Percentiles rank a stretch among this genome's conserved stretches.
Conservation (phyloP, 495 filamentous ascomycete genomes). For the Stereocaulon alpinum region DNA sequence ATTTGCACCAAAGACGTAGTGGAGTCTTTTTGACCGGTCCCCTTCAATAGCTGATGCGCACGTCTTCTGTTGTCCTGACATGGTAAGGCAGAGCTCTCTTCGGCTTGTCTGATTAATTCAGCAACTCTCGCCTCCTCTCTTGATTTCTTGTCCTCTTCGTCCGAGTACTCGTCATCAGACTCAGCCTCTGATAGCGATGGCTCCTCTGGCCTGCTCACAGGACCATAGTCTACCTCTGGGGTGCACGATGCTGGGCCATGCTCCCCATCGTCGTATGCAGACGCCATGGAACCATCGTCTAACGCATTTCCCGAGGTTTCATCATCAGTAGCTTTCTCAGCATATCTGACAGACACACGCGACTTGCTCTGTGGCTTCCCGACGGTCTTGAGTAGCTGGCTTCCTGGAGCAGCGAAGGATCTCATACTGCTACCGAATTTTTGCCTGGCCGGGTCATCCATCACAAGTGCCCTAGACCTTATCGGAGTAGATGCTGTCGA, state of each 20-base stretch:
- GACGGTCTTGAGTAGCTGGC: conserved; percentile 26
- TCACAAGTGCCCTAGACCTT: background rate
- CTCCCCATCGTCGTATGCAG: conserved; percentile 23
- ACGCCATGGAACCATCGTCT: conserved; percentile 14
- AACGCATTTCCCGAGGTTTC: conserved; percentile 21
- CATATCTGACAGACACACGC: conserved; percentile 12
- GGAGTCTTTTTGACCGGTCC: conserved; percentile 49
- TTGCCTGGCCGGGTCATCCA: background rate
- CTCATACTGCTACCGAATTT: conserved; percentile 58
- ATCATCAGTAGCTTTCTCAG: conserved; percentile 5
- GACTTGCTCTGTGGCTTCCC: conserved; percentile 12
- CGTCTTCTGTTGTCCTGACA: conserved; percentile 50
- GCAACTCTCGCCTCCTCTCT: conserved; percentile 56
- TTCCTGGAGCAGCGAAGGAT: conserved; percentile 63
- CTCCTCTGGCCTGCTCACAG: conserved; percentile 8
- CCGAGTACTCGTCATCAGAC: conserved; percentile 36
- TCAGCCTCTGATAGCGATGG: conserved; percentile 12
- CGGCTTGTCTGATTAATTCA: conserved; percentile 52
- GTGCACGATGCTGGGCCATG: conserved; percentile 9
- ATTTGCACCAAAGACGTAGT: conserved; percentile 51
- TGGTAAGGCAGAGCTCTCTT: conserved; percentile 42
- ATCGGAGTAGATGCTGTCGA: background rate
- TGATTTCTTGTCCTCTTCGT: conserved; percentile 53
- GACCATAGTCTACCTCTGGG: conserved; percentile 8
- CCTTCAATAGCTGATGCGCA: conserved; percentile 53